A percentile compares a stretch with the other conserved stretches of the same genome.
phyloP scores from a whole-genome alignment of 805 yeast genomes.

The Metschnikowia vanudenii region DNA sequence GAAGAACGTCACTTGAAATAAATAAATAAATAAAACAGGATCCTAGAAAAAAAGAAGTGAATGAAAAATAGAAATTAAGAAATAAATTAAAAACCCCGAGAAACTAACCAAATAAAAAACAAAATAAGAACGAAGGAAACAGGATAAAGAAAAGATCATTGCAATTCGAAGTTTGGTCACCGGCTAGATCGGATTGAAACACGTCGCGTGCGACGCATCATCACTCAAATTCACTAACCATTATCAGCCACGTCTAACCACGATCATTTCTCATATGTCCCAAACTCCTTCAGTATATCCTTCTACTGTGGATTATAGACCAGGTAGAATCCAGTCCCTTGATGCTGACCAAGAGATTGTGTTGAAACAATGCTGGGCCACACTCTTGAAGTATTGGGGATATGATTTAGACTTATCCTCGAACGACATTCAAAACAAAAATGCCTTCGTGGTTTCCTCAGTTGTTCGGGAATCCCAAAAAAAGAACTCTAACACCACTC shows the following conservation, averaged over 20 bases:
- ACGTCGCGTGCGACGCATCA: neutral
- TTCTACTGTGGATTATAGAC: conserved; percentile 27
- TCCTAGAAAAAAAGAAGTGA: too few relatives aligned
- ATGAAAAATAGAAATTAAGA: too few relatives aligned
- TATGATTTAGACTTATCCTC: conserved; percentile 32
- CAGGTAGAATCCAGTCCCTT: conserved; percentile 40
- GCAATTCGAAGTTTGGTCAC: too few relatives aligned
- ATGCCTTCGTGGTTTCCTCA: conserved; percentile 34
- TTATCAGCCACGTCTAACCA: neutral
- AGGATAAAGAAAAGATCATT: too few relatives aligned
- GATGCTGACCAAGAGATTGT: conserved; percentile 21
- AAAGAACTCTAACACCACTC: conserved; percentile 7
- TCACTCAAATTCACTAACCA: neutral
- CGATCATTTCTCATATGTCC: neutral
- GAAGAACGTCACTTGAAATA: too few relatives aligned
- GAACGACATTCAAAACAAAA: conserved; percentile 29
- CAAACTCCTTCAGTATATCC: conserved; percentile 19
- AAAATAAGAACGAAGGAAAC: too few relatives aligned
- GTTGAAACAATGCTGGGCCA: conserved; percentile 22
- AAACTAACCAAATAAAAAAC: too few relatives aligned
- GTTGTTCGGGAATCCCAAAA: conserved; percentile 14
- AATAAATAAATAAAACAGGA: too few relatives aligned
- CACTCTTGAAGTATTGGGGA: conserved; percentile 41
- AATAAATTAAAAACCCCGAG: too few relatives aligned
- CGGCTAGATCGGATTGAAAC: neutral